Evolutionary conservation across 768 basidiomycete genomes (phyloP).

Genomic region (Phlebiopsis flavidoalba): DNA sequence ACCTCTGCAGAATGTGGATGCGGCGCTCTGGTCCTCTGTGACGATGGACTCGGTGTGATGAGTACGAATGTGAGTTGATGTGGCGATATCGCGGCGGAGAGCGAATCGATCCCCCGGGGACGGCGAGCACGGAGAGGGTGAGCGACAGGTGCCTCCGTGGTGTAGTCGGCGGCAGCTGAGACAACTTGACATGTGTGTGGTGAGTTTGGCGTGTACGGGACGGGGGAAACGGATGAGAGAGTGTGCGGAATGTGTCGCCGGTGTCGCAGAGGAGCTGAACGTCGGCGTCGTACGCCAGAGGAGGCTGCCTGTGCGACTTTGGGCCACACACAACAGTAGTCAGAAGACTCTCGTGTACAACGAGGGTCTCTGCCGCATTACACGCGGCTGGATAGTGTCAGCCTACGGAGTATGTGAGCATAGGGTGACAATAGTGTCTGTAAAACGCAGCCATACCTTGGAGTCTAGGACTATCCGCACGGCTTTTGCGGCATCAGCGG

Average conservation of each 20-base stretch:
- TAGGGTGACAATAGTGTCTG: background rate
- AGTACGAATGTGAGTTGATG: conserved; percentile 90
- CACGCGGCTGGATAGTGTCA: conserved; percentile 95
- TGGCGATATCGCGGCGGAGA: conserved; percentile 73
- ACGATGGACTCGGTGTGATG: conserved; percentile 95
- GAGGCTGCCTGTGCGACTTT: conserved; percentile 68
- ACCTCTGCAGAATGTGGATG: conserved; percentile 76
- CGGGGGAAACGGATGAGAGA: conserved; percentile 36
- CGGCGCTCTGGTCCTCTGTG: conserved; percentile 67
- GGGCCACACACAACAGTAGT: conserved; percentile 78
- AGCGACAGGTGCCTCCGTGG: conserved; percentile 86
- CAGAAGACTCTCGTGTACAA: conserved; percentile 75
- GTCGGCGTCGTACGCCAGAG: conserved; percentile 52
- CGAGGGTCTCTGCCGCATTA: conserved; percentile 86
- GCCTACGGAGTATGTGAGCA: conserved; percentile 40
- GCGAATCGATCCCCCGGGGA: too few species aligned
- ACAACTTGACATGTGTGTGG: conserved; percentile 45
- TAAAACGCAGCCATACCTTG: conserved; percentile 58
- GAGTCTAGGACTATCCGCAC: conserved; percentile 81
- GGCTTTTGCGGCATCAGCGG: conserved; percentile 75
- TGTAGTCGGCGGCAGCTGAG: conserved; percentile 65
- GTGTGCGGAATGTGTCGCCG: conserved; percentile 50
- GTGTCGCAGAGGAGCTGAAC: conserved; percentile 83
- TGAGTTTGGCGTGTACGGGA: conserved; percentile 30
- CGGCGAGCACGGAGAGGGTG: conserved; percentile 72